Percentiles rank a stretch among this genome's conserved stretches.
Evolutionary conservation across 352 stramenopile species (phyloP).

Genomic region (Globisporangium heterothallicum): DNA sequence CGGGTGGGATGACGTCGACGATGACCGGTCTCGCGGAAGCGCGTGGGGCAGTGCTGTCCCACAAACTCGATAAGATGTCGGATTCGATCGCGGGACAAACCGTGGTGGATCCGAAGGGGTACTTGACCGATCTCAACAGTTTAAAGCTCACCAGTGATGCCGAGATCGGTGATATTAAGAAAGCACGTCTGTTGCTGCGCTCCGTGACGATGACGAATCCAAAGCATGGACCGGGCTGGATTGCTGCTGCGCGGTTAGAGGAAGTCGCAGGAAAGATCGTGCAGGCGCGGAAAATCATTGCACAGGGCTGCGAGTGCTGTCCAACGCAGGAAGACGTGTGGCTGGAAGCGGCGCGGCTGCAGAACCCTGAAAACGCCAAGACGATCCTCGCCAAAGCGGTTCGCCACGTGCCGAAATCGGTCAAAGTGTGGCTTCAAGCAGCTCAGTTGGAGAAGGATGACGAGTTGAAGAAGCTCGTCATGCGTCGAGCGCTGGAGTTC

Average conservation of each 20-base stretch:
- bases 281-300: constrained; percentile 97
- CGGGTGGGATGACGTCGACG: constrained; percentile 56
- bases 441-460: constrained; percentile 92
- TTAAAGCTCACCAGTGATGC: constrained; percentile 91
- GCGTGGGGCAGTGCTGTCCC: constrained; percentile 90
- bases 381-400: constrained; percentile 95
- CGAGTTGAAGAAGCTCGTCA: constrained; percentile 87
- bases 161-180: constrained; percentile 98
- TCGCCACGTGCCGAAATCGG: constrained; percentile 87
- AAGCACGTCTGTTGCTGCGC: constrained; percentile 94
- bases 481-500: constrained; percentile 91
- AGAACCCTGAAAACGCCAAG: constrained; percentile 95
- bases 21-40: constrained; percentile 90
- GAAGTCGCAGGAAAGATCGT: constrained; percentile 95
- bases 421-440: constrained; percentile 96
- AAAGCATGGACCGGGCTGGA: constrained; percentile 98
- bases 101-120: constrained; percentile 96
- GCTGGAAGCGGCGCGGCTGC: constrained; percentile 95
- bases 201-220: constrained; percentile 98
- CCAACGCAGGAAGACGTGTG: constrained; percentile 97
- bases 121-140: constrained; percentile 96
- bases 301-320: constrained; percentile 95
- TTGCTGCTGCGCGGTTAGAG: constrained; percentile 96
- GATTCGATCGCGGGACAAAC: constrained; percentile 95
- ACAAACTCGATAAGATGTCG: constrained; percentile 96